A percentile compares a stretch with the other conserved stretches of the same genome.
phyloP scores from a whole-genome alignment of 495 filamentous ascomycete genomes.

The Penicillium fimorum region DNA sequence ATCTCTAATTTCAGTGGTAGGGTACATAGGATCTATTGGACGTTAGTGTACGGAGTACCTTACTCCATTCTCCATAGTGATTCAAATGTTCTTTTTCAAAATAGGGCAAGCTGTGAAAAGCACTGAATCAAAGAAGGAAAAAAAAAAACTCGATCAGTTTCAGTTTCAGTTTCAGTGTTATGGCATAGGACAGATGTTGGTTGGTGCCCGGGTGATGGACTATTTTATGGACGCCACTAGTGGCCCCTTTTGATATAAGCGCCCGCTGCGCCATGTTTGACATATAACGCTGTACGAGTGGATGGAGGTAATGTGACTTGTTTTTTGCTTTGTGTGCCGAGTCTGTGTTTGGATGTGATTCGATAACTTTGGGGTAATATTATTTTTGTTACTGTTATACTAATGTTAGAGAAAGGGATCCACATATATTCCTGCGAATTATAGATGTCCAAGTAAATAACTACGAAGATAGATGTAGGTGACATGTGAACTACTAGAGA shows the following conservation, averaged over 20 bases:
- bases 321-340: not conserved
- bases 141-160: not conserved
- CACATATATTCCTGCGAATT: not conserved
- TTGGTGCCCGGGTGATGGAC: too few species aligned
- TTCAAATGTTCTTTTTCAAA: not conserved
- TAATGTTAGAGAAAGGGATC: conserved; percentile 1
- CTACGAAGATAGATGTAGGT: not conserved
- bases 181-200: not conserved
- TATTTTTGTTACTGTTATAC: too few species aligned
- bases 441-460: not conserved
- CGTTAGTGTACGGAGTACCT: not conserved
- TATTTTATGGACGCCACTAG: not conserved
- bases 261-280: conserved; percentile 24
- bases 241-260: conserved; percentile 16
- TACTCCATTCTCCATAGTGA: not conserved
- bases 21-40: not conserved
- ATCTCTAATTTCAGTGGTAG: not conserved
- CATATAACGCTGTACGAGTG: conserved; percentile 18
- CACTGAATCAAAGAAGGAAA: not conserved
- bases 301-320: conserved; percentile 12
- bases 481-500: conserved; percentile 8
- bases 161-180: not conserved
- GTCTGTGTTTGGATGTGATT: not conserved
- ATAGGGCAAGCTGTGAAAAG: not conserved
- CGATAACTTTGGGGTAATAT: not conserved